Evolutionary conservation across 2,329 filamentous ascomycete genomes (phyloP).

Genomic region (Aspergillus eucalypticola): DNA sequence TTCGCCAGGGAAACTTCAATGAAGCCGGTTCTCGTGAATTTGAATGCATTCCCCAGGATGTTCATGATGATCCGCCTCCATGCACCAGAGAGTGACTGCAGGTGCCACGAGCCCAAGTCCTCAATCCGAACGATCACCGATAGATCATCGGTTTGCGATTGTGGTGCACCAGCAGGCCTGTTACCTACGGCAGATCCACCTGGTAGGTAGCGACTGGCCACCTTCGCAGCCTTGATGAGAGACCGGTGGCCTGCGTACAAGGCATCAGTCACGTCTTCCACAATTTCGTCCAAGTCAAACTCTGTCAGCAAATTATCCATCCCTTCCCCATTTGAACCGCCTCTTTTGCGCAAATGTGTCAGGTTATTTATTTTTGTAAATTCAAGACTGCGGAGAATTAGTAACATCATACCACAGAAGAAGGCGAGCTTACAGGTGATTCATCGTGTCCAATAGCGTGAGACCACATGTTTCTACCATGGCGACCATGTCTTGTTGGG

Average conservation of each 20-base stretch:
- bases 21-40: slow-evolving; percentile 37
- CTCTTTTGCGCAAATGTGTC: slow-evolving; percentile 17
- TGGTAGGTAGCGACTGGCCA: slow-evolving; percentile 15
- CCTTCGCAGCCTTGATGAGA: slow-evolving; percentile 12
- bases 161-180: slow-evolving; percentile 4
- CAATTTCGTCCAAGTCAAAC: slow-evolving; percentile 34
- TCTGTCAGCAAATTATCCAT: slow-evolving; percentile 29
- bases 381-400: slow-evolving; percentile 24
- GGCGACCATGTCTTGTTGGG: slow-evolving; percentile 47
- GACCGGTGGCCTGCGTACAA: slow-evolving; percentile 31
- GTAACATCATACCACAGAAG: neutral
- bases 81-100: slow-evolving; percentile 31
- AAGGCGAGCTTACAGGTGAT: slow-evolving; percentile 31
- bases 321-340: slow-evolving; percentile 4
- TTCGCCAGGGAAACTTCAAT: slow-evolving; percentile 33
- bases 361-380: slow-evolving; percentile 41
- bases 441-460: slow-evolving; percentile 53
- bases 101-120: slow-evolving; percentile 31
- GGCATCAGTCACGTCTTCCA: slow-evolving; percentile 33
- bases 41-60: slow-evolving; percentile 39
- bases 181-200: slow-evolving; percentile 9
- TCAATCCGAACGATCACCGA: slow-evolving; percentile 34
- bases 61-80: slow-evolving; percentile 42
- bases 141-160: slow-evolving; percentile 13
- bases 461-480: slow-evolving; percentile 54